Evolutionary conservation across 352 stramenopile genomes (phyloP).

Genomic region (Globisporangium okanoganense): DNA sequence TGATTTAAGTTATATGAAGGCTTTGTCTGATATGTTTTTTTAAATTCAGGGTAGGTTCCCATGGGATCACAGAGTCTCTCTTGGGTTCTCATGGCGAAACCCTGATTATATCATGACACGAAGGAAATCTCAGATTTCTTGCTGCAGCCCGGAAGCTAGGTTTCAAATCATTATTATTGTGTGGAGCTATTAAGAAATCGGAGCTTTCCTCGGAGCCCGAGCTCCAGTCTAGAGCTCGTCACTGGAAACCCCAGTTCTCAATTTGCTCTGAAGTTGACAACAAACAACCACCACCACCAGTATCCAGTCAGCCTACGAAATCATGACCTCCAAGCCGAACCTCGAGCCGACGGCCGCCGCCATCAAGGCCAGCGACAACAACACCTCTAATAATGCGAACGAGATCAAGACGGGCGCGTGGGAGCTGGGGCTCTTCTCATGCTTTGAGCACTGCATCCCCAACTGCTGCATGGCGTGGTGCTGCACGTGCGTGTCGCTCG

Average conservation of each 20-base stretch:
- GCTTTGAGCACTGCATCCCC: slow-evolving; percentile 24
- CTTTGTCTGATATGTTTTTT: too few relatives aligned
- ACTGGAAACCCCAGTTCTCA: not conserved
- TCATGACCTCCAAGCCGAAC: slow-evolving; percentile 1
- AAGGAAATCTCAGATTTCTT: too few relatives aligned
- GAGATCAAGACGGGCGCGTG: slow-evolving; percentile 20
- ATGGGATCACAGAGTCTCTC: too few relatives aligned
- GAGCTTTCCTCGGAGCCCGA: not conserved
- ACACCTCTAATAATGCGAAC: not conserved
- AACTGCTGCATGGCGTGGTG: slow-evolving; percentile 30
- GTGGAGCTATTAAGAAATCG: too few relatives aligned
- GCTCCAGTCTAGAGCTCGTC: too few relatives aligned
- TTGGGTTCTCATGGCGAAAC: too few relatives aligned
- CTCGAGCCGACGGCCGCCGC: not conserved
- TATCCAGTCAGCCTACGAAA: not conserved
- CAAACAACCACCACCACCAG: not conserved
- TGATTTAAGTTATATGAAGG: too few relatives aligned
- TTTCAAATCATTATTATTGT: too few relatives aligned
- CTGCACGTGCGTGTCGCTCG: slow-evolving; percentile 24
- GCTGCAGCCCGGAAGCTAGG: too few relatives aligned
- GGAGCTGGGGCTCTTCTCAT: slow-evolving; percentile 23
- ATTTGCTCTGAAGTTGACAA: not conserved
- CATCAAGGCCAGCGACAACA: slow-evolving; percentile 1
- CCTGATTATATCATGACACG: too few relatives aligned
- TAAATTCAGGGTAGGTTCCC: too few relatives aligned